Base-by-base conservation (phyloP, 2,329 filamentous ascomycete species). In the Colletotrichum sp. region DNA sequence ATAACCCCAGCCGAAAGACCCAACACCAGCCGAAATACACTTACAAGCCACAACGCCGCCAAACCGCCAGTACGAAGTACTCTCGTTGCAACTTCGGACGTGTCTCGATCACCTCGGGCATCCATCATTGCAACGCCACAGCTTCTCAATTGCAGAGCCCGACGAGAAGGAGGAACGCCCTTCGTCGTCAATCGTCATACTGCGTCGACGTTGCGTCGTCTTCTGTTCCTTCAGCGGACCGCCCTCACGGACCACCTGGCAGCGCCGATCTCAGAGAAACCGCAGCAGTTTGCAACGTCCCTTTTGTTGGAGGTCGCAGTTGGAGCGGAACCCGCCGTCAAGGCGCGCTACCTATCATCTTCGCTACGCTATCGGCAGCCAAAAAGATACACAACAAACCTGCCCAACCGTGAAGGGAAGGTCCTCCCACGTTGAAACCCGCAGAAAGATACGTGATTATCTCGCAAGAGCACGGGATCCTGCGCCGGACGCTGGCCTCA, bases 301-400 rank as follows among this genome's bases (percentile, higher is more conserved):
- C 63, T 66, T n/a, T n/a, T n/a, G 16, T n/a, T 49, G 39, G 34
- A 66, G 34, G 44, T 64, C 30, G 55, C 55, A 18, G 13, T 30
- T 32, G 8, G 44, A 62, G 36, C 69, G 63, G 72, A 75, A 67
- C 52, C 72, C 72, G 70, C 72, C 62, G 52, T 55, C 68, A 52
- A 64, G 36, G 18, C 18, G 55, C 13, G 55, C 70, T 36, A 72
- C 64, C 55, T 18, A 49, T 49, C 39, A n/a, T n/a, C 39, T 49
- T 69, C 71, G 71, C 60, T 69, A 69, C 49, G 34, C 36, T 68
- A 49, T 57, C 65, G 65, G 55, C 36, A 52, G 69, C 60, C 65
- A 69, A 26, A 68, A 68, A 68, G 28, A 68, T 26, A 69, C 28
- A 59, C 49, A 60, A 59, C 49, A 68, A 24, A 55, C 30, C 55